Percentiles rank a stretch among this genome's conserved stretches.
Evolutionary conservation across 768 basidiomycete species (phyloP).

Genomic region (Tylopilus sp.): DNA sequence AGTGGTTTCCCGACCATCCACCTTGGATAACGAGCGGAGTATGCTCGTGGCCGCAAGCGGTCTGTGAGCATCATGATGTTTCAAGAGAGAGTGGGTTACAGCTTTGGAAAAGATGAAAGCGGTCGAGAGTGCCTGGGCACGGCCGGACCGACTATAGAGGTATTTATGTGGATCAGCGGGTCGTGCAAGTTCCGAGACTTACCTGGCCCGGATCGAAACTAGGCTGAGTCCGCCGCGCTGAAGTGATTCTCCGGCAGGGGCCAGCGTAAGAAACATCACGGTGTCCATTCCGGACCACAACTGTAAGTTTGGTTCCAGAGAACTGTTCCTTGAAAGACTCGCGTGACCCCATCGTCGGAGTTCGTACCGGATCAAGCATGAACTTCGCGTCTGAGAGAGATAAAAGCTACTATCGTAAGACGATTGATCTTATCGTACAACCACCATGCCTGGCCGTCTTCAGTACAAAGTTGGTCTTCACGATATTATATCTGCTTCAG

Average conservation of each 20-base stretch:
- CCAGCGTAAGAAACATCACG: not conserved
- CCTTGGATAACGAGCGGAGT: conserved; percentile 47
- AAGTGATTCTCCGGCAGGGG: not conserved
- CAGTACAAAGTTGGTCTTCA: conserved; percentile 51
- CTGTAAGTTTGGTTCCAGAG: too few species aligned
- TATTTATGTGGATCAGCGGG: conserved; percentile 22
- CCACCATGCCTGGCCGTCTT: conserved; percentile 62
- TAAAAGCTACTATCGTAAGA: conserved; percentile 4
- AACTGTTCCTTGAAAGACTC: too few species aligned
- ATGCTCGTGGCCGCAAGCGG: conserved; percentile 36
- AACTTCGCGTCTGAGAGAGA: not conserved
- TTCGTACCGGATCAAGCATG: too few species aligned
- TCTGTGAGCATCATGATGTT: conserved; percentile 23
- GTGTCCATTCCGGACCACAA: not conserved
- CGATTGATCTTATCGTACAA: conserved; percentile 2
- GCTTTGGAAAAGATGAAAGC: not conserved
- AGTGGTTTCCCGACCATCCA: conserved; percentile 50
- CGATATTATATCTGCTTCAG: not conserved
- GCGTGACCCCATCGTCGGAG: too few species aligned
- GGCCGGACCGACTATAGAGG: not conserved
- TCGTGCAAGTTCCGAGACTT: conserved; percentile 14
- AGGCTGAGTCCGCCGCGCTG: conserved; percentile 1
- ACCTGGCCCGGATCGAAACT: conserved; percentile 17
- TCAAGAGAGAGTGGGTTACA: conserved; percentile 10
- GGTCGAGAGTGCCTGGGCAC: not conserved